Conservation (phyloP, 257 asterid genomes). For the Solanum pennellii region DNA sequence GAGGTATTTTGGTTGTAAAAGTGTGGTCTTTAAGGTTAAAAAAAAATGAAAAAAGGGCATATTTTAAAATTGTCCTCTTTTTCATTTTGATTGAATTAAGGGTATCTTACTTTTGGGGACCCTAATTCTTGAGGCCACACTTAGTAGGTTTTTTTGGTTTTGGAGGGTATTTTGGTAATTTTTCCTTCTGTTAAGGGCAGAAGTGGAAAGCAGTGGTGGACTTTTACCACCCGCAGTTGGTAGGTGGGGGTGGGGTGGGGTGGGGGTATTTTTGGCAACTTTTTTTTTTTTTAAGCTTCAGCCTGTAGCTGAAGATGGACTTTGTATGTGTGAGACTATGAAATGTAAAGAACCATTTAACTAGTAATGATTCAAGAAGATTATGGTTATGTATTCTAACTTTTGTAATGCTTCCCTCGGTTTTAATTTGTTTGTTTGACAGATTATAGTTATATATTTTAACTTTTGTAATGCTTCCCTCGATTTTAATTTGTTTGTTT, state of each 20-base stretch:
- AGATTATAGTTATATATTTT: too few relatives aligned
- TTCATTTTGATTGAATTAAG: constrained; percentile 5
- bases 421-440: not conserved
- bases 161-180: not conserved
- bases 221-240: constrained; percentile 37
- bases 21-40: constrained; percentile 7
- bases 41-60: constrained; percentile 21
- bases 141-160: not conserved
- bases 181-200: not conserved
- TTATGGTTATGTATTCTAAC: constrained; percentile 1
- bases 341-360: constrained; percentile 18
- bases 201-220: constrained; percentile 22
- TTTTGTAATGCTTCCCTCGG: not conserved
- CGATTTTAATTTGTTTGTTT: too few relatives aligned
- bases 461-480: not conserved
- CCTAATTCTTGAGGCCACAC: constrained; percentile 11
- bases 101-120: constrained; percentile 14
- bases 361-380: constrained; percentile 16
- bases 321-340: constrained; percentile 4
- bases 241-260: not conserved
- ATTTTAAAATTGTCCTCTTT: constrained; percentile 26
- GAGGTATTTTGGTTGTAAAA: not conserved
- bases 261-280: not conserved
- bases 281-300: not conserved
- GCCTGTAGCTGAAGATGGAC: not conserved